Conservation (phyloP, 345 rosid genomes). For the Brassica napus region Da-Ae NC_063435.1:1423501-1424000, state of each 20-base stretch:
- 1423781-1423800: background rate
- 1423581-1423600: slow-evolving; percentile 28
- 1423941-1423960: too few species aligned
- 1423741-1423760: background rate
- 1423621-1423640: slow-evolving; percentile 28
- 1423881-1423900: too few species aligned
- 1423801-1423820: background rate
- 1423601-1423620: slow-evolving; percentile 25
- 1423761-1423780: background rate
- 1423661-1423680: slow-evolving; percentile 36
- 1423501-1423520: slow-evolving; percentile 41
- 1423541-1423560: slow-evolving; percentile 11
- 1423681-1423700: slow-evolving; percentile 42
- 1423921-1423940: too few species aligned
- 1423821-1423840: background rate
- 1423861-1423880: too few species aligned
- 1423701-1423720: slow-evolving; percentile 29
- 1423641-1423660: slow-evolving; percentile 8
- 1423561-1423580: slow-evolving; percentile 6
- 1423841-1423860: too few species aligned
- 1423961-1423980: too few species aligned
- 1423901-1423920: too few species aligned
- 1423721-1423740: background rate
- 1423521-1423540: slow-evolving; percentile 4
- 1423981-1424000: too few species aligned